A percentile compares a stretch with the other conserved stretches of the same genome.
Evolutionary conservation across 2,329 filamentous ascomycete species (phyloP).

Genomic region (Claviceps lovelessii): DNA sequence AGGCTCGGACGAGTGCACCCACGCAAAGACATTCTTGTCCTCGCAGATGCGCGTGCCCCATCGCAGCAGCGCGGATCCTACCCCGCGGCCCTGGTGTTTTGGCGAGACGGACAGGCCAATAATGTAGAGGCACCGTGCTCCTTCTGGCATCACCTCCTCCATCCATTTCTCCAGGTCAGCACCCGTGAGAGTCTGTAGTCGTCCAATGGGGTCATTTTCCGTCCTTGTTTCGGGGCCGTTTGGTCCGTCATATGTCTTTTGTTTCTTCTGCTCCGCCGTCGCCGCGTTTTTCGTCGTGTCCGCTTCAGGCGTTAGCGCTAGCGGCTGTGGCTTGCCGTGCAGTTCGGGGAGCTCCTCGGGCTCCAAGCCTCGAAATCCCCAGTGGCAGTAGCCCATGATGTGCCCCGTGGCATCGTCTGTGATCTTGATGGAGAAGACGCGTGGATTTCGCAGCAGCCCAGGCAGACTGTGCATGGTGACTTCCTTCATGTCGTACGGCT

Average conservation of each 20-base stretch:
- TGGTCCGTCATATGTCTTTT: background rate
- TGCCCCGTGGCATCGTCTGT: constrained; percentile 15
- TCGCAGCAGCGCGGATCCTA: constrained; percentile 18
- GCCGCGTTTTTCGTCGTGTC: background rate
- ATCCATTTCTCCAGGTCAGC: constrained; percentile 19
- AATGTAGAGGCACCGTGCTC: constrained; percentile 19
- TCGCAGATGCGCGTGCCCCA: constrained; percentile 20
- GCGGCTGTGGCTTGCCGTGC: constrained; percentile 5
- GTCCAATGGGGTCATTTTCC: constrained; percentile 13
- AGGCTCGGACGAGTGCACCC: constrained; percentile 22
- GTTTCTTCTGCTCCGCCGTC: background rate
- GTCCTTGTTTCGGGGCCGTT: constrained; percentile 4
- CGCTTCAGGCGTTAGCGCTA: background rate
- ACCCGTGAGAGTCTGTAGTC: constrained; percentile 16
- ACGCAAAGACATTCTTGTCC: constrained; percentile 15
- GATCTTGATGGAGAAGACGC: constrained; percentile 18
- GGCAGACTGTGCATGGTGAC: constrained; percentile 13
- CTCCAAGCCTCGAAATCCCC: constrained; percentile 18
- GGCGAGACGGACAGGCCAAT: constrained; percentile 19
- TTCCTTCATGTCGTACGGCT: constrained; percentile 15
- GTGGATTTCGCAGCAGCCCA: constrained; percentile 10
- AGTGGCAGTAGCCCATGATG: constrained; percentile 17
- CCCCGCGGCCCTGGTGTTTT: constrained; percentile 15
- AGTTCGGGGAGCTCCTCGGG: constrained; percentile 11
- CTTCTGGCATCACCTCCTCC: constrained; percentile 18